Conservation (phyloP, 768 basidiomycete genomes). For the Sporobolomyces pararoseus region DNA sequence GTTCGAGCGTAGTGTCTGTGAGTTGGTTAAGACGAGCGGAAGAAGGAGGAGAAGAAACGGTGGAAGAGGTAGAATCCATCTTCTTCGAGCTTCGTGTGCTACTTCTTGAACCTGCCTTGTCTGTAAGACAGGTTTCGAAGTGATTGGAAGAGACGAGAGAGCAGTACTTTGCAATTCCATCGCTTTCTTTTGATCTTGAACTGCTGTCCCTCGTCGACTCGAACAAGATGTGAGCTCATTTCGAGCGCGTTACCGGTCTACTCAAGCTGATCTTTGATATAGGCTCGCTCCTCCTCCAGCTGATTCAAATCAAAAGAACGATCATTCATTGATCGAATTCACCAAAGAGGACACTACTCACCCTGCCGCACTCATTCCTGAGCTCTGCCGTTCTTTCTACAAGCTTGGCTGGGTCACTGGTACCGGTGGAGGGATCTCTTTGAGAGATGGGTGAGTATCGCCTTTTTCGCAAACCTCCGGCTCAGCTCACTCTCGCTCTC, state of each 20-base stretch:
- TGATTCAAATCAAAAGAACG: constrained; percentile 24
- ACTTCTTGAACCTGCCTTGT: too few relatives aligned
- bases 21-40: background rate
- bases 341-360: constrained; percentile 51
- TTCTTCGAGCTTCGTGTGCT: too few relatives aligned
- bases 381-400: constrained; percentile 79
- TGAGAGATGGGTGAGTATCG: constrained; percentile 42
- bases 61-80: background rate
- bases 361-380: constrained; percentile 88
- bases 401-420: constrained; percentile 88
- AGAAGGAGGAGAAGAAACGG: background rate
- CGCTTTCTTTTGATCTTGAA: too few relatives aligned
- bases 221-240: background rate
- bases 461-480: background rate
- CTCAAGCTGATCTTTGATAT: background rate
- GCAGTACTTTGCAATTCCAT: too few relatives aligned
- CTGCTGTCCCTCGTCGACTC: too few relatives aligned
- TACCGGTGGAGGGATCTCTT: constrained; percentile 58
- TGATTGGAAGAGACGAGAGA: too few relatives aligned
- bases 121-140: too few relatives aligned
- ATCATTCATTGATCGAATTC: constrained; percentile 46
- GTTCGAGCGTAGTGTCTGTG: constrained; percentile 15
- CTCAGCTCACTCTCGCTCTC: constrained; percentile 43
- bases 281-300: constrained; percentile 33
- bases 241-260: background rate